A percentile compares a stretch with the other conserved stretches of the same genome.
Conservation (phyloP, 306 rosid genomes). For the Luffa aegyptiaca region DNA sequence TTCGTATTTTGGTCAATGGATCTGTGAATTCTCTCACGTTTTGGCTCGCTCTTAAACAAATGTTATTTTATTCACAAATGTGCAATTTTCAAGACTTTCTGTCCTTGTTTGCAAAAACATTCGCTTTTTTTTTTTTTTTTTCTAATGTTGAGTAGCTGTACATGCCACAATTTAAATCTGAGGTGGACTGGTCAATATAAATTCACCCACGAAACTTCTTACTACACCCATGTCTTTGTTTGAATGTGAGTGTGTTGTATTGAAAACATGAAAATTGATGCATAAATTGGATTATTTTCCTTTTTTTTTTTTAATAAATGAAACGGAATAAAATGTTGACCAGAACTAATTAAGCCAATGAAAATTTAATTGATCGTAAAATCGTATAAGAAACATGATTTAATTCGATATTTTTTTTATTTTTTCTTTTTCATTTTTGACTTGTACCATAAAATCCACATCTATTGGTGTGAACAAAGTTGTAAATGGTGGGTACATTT, state of each 20-base stretch:
- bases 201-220: not conserved
- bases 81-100: not conserved
- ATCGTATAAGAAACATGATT: too few relatives aligned
- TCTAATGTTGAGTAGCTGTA: not conserved
- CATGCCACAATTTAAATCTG: not conserved
- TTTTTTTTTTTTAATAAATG: too few relatives aligned
- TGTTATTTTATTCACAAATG: not conserved
- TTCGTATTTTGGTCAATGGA: constrained; percentile 5
- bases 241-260: not conserved
- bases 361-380: too few relatives aligned
- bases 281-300: too few relatives aligned
- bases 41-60: not conserved
- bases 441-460: not conserved
- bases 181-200: not conserved
- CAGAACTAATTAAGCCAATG: too few relatives aligned
- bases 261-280: too few relatives aligned
- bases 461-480: not conserved
- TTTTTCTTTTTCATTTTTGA: not conserved
- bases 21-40: not conserved
- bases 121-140: not conserved
- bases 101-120: not conserved
- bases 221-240: not conserved
- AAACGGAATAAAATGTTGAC: too few relatives aligned
- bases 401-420: too few relatives aligned
- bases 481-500: not conserved